Percentiles rank a stretch among this genome's conserved stretches.
phyloP scores from a whole-genome alignment of 441 rosid genomes.

The Mallotus japonicus region DNA sequence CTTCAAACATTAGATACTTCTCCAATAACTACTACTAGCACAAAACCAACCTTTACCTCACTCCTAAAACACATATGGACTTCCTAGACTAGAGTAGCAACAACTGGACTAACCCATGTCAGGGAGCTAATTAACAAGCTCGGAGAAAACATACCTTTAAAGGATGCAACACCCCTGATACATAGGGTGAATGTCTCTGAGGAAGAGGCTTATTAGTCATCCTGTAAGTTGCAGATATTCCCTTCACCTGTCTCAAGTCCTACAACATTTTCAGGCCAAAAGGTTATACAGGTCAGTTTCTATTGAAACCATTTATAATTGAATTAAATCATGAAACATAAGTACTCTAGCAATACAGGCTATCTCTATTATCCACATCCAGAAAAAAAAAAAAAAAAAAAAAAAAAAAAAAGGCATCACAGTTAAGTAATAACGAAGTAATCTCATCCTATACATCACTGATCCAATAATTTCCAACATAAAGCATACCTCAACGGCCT shows the following conservation, averaged over 20 bases:
- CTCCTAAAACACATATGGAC: not conserved
- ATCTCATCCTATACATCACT: too few species aligned
- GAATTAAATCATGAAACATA: not conserved
- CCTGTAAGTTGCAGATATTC: slow-evolving; percentile 84
- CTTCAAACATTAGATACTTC: not conserved
- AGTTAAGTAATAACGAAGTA: too few species aligned
- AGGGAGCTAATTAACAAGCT: slow-evolving; percentile 5
- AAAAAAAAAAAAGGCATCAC: not conserved
- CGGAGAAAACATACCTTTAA: slow-evolving; percentile 48
- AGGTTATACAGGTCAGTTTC: slow-evolving; percentile 2
- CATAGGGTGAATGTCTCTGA: slow-evolving; percentile 86
- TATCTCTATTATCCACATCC: not conserved
- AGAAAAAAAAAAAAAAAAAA: not conserved
- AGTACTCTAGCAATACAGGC: not conserved
- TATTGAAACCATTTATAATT: not conserved
- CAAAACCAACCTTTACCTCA: not conserved
- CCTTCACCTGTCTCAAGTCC: slow-evolving; percentile 88
- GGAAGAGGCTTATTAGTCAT: slow-evolving; percentile 96
- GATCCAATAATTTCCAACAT: not conserved
- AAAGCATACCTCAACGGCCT: slow-evolving; percentile 80
- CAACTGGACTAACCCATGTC: not conserved
- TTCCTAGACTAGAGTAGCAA: not conserved
- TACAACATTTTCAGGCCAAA: slow-evolving; percentile 33
- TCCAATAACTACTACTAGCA: not conserved
- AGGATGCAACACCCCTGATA: slow-evolving; percentile 73